Conservation (phyloP, 2,329 filamentous ascomycete genomes). For the Xylariaceae sp. region DNA sequence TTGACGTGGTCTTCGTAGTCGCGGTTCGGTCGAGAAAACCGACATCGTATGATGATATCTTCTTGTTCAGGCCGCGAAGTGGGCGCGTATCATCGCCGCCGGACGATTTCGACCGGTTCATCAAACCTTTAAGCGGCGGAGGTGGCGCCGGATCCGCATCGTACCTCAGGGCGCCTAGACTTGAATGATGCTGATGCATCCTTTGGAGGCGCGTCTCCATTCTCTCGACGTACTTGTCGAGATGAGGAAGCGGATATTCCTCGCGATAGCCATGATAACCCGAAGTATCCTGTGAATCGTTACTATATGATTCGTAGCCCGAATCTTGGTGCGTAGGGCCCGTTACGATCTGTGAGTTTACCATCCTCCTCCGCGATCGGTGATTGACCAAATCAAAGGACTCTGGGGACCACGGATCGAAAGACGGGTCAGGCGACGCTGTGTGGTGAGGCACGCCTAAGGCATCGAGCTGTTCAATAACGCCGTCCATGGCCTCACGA, state of each 20-base stretch:
- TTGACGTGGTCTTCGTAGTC: constrained; percentile 82
- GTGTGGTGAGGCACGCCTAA: constrained; percentile 61
- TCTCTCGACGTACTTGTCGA: constrained; percentile 81
- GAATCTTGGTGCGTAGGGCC: constrained; percentile 61
- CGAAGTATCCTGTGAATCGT: constrained; percentile 45
- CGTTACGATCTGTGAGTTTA: constrained; percentile 65
- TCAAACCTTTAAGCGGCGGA: constrained; percentile 45
- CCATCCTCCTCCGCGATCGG: constrained; percentile 35
- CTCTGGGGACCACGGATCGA: constrained; percentile 86
- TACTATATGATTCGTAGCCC: constrained; percentile 55
- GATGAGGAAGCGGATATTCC: constrained; percentile 58
- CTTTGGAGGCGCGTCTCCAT: constrained; percentile 80
- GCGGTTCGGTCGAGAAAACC: constrained; percentile 70
- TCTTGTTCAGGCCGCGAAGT: constrained; percentile 50
- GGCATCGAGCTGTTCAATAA: constrained; percentile 90
- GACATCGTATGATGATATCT: constrained; percentile 76
- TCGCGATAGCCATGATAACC: constrained; percentile 41
- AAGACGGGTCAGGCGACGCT: constrained; percentile 51
- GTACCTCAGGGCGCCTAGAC: constrained; percentile 36
- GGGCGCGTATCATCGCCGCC: constrained; percentile 40
- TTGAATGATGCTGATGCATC: constrained; percentile 59
- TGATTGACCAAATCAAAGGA: constrained; percentile 61
- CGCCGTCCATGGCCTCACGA: constrained; percentile 93
- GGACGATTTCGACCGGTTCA: constrained; percentile 55
- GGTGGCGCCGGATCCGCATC: constrained; percentile 26